Evolutionary conservation across 2,329 filamentous ascomycete species (phyloP).

Genomic region (Phialocephala subalpina): DNA sequence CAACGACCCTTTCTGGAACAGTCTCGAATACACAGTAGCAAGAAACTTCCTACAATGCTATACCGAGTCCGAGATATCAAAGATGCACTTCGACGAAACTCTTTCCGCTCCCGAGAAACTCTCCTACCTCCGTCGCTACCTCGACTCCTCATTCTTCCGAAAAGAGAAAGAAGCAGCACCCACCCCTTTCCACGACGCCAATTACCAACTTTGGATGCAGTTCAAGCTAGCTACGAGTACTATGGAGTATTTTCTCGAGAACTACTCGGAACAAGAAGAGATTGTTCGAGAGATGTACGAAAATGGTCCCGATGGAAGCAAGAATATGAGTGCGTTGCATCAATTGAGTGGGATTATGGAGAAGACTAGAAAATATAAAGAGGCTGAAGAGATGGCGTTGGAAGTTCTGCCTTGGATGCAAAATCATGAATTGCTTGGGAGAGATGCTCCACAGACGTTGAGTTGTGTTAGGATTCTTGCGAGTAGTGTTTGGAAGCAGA

Average conservation of each 20-base stretch:
- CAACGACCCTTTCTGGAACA: slow-evolving; percentile 3
- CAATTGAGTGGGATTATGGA: not conserved
- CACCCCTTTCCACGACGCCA: not conserved
- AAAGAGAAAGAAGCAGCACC: not conserved
- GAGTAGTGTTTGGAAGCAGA: not conserved
- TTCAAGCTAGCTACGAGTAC: slow-evolving; percentile 7
- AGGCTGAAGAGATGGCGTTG: not conserved
- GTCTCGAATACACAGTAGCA: not conserved
- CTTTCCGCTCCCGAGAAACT: not conserved
- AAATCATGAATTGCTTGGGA: not conserved
- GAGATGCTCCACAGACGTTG: not conserved
- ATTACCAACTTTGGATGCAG: not conserved
- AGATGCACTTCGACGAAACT: slow-evolving; percentile 2
- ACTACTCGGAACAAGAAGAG: not conserved
- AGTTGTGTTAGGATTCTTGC: not conserved
- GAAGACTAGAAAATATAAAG: not conserved
- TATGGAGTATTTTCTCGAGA: not conserved
- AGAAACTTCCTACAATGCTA: slow-evolving; percentile 4
- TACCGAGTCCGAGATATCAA: not conserved
- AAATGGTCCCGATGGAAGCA: not conserved
- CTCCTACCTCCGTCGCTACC: not conserved
- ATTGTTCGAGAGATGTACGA: slow-evolving; percentile 4
- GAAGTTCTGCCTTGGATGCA: slow-evolving; percentile 9
- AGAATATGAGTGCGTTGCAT: slow-evolving; percentile 3
- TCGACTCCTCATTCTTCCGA: not conserved